phyloP scores from a whole-genome alignment of 768 basidiomycete species.

The Trametes maxima region DNA sequence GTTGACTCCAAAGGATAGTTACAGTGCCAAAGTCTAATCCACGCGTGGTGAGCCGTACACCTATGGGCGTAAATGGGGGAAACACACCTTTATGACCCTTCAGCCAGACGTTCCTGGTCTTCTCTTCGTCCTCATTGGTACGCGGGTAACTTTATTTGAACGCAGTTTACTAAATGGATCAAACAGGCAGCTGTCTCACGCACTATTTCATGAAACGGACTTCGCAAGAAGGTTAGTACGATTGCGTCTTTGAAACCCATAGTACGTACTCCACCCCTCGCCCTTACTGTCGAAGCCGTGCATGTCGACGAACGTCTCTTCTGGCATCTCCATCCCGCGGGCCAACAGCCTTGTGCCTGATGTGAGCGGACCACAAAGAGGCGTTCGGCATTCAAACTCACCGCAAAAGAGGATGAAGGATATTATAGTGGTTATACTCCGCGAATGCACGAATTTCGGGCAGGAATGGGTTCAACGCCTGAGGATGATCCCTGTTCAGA shows the following conservation, averaged over 20 bases:
- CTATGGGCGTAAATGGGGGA: background rate
- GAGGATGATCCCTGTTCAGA: slow-evolving; percentile 45
- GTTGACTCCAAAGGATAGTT: slow-evolving; percentile 41
- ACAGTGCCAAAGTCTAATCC: slow-evolving; percentile 35
- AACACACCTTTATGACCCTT: slow-evolving; percentile 39
- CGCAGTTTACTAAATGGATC: background rate
- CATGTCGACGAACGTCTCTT: slow-evolving; percentile 44
- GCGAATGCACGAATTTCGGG: slow-evolving; percentile 55
- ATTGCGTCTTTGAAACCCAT: background rate
- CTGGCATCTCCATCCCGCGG: slow-evolving; percentile 47
- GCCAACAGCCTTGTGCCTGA: slow-evolving; percentile 39
- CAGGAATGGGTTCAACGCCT: slow-evolving; percentile 49
- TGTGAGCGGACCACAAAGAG: background rate
- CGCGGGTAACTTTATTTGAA: slow-evolving; percentile 33
- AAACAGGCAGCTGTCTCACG: background rate
- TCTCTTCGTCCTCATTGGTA: slow-evolving; percentile 35
- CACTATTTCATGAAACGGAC: slow-evolving; percentile 32
- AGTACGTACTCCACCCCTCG: slow-evolving; percentile 39
- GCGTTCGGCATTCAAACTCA: too few species aligned
- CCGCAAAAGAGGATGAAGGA: slow-evolving; percentile 53
- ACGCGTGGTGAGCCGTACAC: background rate
- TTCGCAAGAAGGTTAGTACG: slow-evolving; percentile 15
- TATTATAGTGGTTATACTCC: slow-evolving; percentile 52
- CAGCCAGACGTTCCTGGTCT: slow-evolving; percentile 37
- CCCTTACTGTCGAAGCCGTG: slow-evolving; percentile 42